Evolutionary conservation across 2,329 filamentous ascomycete species (phyloP).

Genomic region (Colletotrichum sp.): DNA sequence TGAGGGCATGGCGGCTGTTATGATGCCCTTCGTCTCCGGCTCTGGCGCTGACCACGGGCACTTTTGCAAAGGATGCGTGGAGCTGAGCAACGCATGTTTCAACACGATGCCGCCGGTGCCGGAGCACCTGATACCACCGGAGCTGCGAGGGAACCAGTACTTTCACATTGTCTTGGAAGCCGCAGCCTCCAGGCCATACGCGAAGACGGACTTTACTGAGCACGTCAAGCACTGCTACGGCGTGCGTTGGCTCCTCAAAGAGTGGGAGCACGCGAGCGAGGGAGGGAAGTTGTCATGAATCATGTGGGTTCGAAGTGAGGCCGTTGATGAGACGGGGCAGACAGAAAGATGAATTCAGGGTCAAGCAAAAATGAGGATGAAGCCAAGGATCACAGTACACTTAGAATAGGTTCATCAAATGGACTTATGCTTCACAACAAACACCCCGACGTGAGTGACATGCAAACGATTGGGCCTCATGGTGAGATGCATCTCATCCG

Average conservation of each 20-base stretch:
- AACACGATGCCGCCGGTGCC: neutral
- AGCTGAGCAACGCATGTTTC: neutral
- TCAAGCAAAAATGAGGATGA: neutral
- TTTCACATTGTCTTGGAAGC: neutral
- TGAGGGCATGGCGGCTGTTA: slow-evolving; percentile 28
- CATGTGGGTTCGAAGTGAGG: neutral
- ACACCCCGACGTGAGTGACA: neutral
- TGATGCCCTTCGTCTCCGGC: slow-evolving; percentile 27
- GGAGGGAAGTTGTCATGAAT: neutral
- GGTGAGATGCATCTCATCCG: neutral
- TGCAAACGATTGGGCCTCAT: neutral
- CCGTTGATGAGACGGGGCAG: neutral
- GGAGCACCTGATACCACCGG: neutral
- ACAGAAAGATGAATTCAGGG: neutral
- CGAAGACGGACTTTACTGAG: slow-evolving; percentile 23
- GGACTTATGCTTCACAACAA: neutral
- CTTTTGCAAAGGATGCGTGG: slow-evolving; percentile 27
- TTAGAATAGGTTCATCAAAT: neutral
- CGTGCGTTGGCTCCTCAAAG: neutral
- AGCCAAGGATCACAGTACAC: neutral
- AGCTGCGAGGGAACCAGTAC: neutral
- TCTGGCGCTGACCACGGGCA: slow-evolving; percentile 22
- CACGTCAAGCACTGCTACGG: slow-evolving; percentile 29
- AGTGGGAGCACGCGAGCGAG: neutral
- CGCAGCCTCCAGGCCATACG: neutral